Percentiles rank a stretch among this genome's conserved stretches.
These are phyloP conservation scores for Ganoderma sinense DNA, from an alignment of 1,284 basidiomycete genomes.

Conservation along the genomic window DNA sequence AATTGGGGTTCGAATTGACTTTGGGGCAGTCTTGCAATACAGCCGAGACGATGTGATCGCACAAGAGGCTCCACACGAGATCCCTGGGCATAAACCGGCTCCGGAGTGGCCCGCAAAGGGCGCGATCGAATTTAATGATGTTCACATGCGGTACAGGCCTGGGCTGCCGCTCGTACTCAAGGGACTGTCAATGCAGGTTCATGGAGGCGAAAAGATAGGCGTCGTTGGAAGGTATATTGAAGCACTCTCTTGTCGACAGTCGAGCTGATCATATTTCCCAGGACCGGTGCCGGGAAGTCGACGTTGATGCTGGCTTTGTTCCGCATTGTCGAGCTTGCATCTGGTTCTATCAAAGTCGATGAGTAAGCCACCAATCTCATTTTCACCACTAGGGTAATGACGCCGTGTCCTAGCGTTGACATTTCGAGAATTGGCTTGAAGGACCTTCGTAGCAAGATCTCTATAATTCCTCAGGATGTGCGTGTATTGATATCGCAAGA, in stretches of 20 bases:
- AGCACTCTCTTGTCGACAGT: background rate
- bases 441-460: constrained; percentile 71
- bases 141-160: constrained; percentile 64
- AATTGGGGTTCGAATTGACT: no score
- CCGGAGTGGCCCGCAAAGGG: constrained; percentile 59
- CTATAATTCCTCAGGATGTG: constrained; percentile 91
- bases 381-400: background rate
- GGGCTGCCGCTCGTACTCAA: constrained; percentile 67
- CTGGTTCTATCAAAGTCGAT: constrained; percentile 72
- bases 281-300: constrained; percentile 83
- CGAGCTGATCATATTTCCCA: constrained; percentile 28
- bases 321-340: constrained; percentile 62
- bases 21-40: constrained; percentile 62
- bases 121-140: constrained; percentile 58
- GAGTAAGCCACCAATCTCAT: constrained; percentile 37
- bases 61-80: constrained; percentile 73
- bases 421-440: constrained; percentile 72
- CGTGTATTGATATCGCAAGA: constrained; percentile 3
- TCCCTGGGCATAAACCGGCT: constrained; percentile 59
- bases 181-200: constrained; percentile 60
- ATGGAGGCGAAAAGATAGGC: constrained; percentile 83
- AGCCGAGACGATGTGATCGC: constrained; percentile 58
- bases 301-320: constrained; percentile 61
- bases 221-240: constrained; percentile 60
- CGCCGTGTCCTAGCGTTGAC: constrained; percentile 50